These are phyloP conservation scores for Fraxinus greggii DNA, from an alignment of 305 asterid species.

Conservation along the genomic window DNA sequence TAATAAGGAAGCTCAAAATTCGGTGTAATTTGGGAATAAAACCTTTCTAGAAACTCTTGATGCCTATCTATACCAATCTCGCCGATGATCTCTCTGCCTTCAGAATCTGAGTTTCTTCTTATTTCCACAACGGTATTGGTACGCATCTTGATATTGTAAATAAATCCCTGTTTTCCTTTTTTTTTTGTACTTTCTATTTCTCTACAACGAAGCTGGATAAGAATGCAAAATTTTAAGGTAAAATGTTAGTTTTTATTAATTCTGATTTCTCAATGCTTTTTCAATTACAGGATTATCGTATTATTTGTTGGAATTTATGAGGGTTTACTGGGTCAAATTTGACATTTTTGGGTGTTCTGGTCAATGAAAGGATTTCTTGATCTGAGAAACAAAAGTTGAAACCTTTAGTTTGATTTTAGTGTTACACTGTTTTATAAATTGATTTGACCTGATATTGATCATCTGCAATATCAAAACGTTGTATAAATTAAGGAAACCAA, in stretches of 20 bases:
- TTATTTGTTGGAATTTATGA: constrained; percentile 16
- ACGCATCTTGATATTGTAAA: not conserved
- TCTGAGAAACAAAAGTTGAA: constrained; percentile 4
- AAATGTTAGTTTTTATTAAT: not conserved
- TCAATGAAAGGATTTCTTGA: not conserved
- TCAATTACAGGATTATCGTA: constrained; percentile 29
- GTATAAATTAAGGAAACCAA: constrained; percentile 1
- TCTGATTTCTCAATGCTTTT: not conserved
- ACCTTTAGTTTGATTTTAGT: constrained; percentile 10
- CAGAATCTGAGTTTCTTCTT: not conserved
- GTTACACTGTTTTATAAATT: not conserved
- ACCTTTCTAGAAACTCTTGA: not conserved
- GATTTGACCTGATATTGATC: not conserved
- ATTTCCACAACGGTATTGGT: not conserved
- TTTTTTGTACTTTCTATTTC: not conserved
- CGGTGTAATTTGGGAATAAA: constrained; percentile 10
- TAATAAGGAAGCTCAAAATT: not conserved
- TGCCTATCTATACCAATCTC: constrained; percentile 10
- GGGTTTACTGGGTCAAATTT: constrained; percentile 25
- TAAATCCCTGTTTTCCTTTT: not conserved
- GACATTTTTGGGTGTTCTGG: constrained; percentile 19
- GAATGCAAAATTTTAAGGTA: not conserved
- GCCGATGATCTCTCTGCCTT: constrained; percentile 23
- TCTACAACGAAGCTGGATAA: not conserved
- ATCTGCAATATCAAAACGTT: not conserved